Evolutionary conservation across 495 filamentous ascomycete genomes (phyloP).

Genomic region (Talaromyces nanjingensis): DNA sequence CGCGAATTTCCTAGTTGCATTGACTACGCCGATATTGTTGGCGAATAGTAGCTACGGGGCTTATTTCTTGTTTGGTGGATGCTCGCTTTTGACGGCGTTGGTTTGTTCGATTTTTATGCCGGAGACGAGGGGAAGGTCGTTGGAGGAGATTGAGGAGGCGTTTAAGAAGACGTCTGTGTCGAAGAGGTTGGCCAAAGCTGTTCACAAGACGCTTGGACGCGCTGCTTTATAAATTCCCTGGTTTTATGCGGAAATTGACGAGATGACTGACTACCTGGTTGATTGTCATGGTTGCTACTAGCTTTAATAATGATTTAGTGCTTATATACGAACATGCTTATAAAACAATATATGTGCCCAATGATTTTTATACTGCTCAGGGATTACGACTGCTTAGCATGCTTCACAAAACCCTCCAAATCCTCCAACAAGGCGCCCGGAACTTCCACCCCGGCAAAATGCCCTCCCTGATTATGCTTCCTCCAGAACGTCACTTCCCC

Average conservation of each 20-base stretch:
- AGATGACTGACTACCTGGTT: neutral
- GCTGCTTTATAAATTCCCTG: neutral
- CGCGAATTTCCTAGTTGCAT: constrained; percentile 57
- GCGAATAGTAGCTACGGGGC: constrained; percentile 47
- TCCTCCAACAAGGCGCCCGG: constrained; percentile 4
- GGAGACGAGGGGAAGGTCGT: constrained; percentile 48
- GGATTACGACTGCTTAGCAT: neutral
- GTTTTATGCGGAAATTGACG: neutral
- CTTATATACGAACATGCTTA: neutral
- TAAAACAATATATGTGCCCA: too few species aligned
- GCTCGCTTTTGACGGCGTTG: constrained; percentile 37
- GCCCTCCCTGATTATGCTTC: constrained; percentile 22
- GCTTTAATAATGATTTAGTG: neutral
- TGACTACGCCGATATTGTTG: constrained; percentile 56
- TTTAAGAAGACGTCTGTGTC: constrained; percentile 25
- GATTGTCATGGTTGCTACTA: too few species aligned
- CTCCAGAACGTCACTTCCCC: constrained; percentile 29
- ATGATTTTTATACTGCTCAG: neutral
- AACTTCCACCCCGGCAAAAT: constrained; percentile 8
- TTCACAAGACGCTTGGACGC: neutral
- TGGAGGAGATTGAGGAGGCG: constrained; percentile 52
- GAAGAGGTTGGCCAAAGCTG: neutral
- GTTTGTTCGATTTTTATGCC: constrained; percentile 51
- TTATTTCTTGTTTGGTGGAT: constrained; percentile 55
- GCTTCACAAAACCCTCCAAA: constrained; percentile 1